Evolutionary conservation across 1,139 yeast genomes (phyloP), one percentile per base, ranked within the genome.

Genomic region (Saccharomyces pastorianus): DNA sequence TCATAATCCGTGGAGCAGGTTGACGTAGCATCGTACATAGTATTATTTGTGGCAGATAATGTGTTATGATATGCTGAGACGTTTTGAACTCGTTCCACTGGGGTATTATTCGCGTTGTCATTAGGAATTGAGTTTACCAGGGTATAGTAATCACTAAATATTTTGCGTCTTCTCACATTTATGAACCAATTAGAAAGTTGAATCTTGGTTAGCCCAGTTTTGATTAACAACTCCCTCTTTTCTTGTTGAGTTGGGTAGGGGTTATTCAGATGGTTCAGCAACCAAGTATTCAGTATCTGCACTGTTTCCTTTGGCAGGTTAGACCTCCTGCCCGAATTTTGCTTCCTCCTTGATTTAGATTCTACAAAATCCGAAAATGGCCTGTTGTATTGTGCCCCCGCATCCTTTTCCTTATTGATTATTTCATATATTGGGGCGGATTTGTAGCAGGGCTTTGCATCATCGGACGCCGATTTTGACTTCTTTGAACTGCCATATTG

Each of bases 131-230:
- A 38, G 47, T 47, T 50, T 4, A 47, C 48, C 52, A 69, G 49
- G 48, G 63, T 62, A 51, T 69, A 69, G 53, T 69, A 69, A 48
- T 65, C 68, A 49, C 59, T 62, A 47, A 73, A 73, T 9, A 89
- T 81, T 69, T 88, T 85, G 64, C 99, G 76, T 66, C 98, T 78
- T 67, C 99, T 80, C 28, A 96, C 97, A 70, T 91, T 91, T 65
- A 91, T 93, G 67, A 91, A 91, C 99, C 99, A 91, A 70, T 91
- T 93, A 60, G 95, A 84, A 59, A 91, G 78, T 70, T 91, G 99
- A 62, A 89, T 96, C 69, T 87, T 83, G 57, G 91, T 87, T 65
- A 91, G 78, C 0, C 97, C 96, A 0, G 99, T 91, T 66, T 82
- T 80, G 63, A 80, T 76, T 77, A 90, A 83, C 61, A 91, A 76